Base-by-base conservation (phyloP, 78 protist species). In the Creolimax fragrantissima region DNA sequence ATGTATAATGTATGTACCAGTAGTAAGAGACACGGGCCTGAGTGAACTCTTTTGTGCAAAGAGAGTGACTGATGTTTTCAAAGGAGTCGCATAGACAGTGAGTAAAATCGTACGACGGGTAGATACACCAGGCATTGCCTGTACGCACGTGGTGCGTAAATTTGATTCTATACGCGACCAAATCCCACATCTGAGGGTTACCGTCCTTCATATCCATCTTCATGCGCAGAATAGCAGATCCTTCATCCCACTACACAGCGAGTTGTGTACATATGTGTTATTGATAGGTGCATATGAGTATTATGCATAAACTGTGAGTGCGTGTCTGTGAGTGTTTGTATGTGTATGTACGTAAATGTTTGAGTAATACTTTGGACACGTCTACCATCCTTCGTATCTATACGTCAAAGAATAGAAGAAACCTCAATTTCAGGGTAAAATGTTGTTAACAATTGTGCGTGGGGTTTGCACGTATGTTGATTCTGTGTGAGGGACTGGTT, bases 41-140 rank as follows among this genome's bases (percentile, higher is more conserved):
- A 92, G 95, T 95, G 90, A 99, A 99, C 94, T 99, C 99, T 84
- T 98, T 92, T 6, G 99, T 98, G 96, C 99, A 99, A 39, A 98
- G 93, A 35, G 99, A 98, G 93, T 98, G 99, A 3, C 99, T 97
- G 91, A 99, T 97, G 95, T 97, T 92, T 94, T 99, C 99, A 43
- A 98, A 36, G 7, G 99, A 94, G 92, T 99, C 99, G 17, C 92
- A 93, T 32, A 98, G 45, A 93, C 99, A 98, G 94, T 99, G 99
- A 7, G 99, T 96, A 95, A 93, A 97, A 93, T 99, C 99, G 93
- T 99, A 99, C 24, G 96, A 92, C 35, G 99, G 99, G 93, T 98
- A 98, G 93, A 98, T 92, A 93, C 98, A 95, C 99, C 99, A 98
- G 83, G 97, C 96, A 93, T 96, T 96, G 43, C 99, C 99, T 3